Conservation (phyloP, 2,329 filamentous ascomycete species). For the Paecilomyces formosus region DNA sequence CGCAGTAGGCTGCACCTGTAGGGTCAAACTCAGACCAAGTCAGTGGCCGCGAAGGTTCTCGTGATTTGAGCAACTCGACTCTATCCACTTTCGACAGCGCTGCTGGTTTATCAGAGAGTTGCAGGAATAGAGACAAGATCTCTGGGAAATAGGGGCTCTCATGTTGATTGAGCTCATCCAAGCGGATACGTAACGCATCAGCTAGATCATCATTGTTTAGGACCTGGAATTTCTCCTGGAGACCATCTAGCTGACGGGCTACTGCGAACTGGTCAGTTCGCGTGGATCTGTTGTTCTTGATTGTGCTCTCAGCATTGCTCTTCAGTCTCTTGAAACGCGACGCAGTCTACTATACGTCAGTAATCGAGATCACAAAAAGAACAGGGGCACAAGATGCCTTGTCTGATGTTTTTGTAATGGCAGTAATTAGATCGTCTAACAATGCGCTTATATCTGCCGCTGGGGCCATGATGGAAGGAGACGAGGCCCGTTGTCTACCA, state of each 20-base stretch:
- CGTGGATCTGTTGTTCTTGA: conserved; percentile 42
- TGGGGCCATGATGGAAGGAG: conserved; percentile 55
- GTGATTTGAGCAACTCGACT: conserved; percentile 49
- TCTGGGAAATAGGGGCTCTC: conserved; percentile 68
- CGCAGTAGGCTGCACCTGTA: conserved; percentile 62
- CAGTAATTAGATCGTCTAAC: conserved; percentile 63
- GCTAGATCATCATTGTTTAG: conserved; percentile 72
- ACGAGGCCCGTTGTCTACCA: neutral
- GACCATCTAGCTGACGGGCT: conserved; percentile 55
- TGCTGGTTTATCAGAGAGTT: conserved; percentile 73
- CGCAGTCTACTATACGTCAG: conserved; percentile 17
- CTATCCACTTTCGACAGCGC: conserved; percentile 60
- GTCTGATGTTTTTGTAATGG: conserved; percentile 49
- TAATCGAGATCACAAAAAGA: neutral
- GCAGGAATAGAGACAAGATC: conserved; percentile 66
- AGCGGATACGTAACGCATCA: conserved; percentile 54
- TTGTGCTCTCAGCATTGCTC: conserved; percentile 21
- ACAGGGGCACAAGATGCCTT: conserved; percentile 36
- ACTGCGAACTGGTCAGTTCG: conserved; percentile 73
- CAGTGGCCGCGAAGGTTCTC: conserved; percentile 44
- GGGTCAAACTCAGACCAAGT: conserved; percentile 74
- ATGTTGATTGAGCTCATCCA: conserved; percentile 51
- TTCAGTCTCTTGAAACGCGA: conserved; percentile 21
- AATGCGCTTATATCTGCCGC: conserved; percentile 57
- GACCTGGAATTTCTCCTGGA: conserved; percentile 82